These are phyloP conservation scores for Diaporthe amygdali DNA, from an alignment of 2,329 filamentous ascomycete species.

Conservation along the genomic window DNA sequence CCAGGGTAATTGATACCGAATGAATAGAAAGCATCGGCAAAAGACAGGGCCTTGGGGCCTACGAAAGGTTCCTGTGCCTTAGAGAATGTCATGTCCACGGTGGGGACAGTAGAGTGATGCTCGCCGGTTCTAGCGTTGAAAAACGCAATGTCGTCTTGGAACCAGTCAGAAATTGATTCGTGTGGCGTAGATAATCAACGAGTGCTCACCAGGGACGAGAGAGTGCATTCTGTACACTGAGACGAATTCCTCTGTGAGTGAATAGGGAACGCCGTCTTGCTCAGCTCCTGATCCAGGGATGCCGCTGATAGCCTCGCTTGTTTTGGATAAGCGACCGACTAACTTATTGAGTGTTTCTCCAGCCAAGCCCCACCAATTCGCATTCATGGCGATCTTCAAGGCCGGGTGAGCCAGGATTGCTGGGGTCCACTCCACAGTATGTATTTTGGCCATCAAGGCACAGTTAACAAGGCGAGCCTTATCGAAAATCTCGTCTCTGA, in stretches of 20 bases:
- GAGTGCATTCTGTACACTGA: conserved; percentile 1
- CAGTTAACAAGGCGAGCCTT: background rate
- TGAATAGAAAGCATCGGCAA: background rate
- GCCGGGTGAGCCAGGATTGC: conserved; percentile 50
- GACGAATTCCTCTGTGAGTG: background rate
- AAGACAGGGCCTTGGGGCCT: background rate
- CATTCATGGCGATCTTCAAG: conserved; percentile 47
- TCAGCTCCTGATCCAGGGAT: conserved; percentile 27
- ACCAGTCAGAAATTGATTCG: background rate
- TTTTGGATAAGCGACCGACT: conserved; percentile 45
- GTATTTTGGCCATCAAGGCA: conserved; percentile 53
- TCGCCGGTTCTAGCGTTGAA: background rate
- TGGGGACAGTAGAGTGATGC: background rate
- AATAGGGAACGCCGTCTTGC: conserved; percentile 1
- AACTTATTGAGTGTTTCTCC: conserved; percentile 46
- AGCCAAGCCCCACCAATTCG: conserved; percentile 51
- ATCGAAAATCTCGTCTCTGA: background rate
- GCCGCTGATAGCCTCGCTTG: conserved; percentile 42
- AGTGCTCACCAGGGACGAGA: background rate
- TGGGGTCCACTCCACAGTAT: conserved; percentile 55
- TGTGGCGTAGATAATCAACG: fast-evolving
- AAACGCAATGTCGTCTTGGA: background rate
- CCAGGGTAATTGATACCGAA: background rate
- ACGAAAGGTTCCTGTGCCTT: background rate
- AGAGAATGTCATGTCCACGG: background rate